phyloP scores from a whole-genome alignment of 2,329 filamentous ascomycete species.

The Teratosphaeria zuluensis region DNA sequence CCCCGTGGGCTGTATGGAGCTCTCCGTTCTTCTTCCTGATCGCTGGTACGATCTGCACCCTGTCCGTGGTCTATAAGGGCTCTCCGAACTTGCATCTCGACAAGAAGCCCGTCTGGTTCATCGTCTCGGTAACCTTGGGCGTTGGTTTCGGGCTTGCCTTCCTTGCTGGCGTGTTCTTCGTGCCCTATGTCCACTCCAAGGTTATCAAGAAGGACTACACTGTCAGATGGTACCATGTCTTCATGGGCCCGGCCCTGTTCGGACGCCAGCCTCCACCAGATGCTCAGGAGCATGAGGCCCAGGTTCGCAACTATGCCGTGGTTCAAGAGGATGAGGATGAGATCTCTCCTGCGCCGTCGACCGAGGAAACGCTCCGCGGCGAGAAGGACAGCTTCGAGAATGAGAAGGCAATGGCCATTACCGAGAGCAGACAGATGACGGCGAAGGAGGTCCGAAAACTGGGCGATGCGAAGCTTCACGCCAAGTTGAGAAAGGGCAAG shows the following conservation, averaged over 20 bases:
- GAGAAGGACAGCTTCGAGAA: constrained; percentile 39
- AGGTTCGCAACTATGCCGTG: constrained; percentile 63
- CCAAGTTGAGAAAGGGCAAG: constrained; percentile 50
- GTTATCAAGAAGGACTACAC: constrained; percentile 24
- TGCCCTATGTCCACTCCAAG: constrained; percentile 24
- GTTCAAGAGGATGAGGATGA: constrained; percentile 50
- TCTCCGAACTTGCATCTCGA: constrained; percentile 36
- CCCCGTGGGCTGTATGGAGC: constrained; percentile 40
- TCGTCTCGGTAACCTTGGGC: constrained; percentile 43
- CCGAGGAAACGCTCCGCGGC: constrained; percentile 22
- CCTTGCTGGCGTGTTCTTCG: constrained; percentile 35
- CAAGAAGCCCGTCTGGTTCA: constrained; percentile 31
- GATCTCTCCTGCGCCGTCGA: constrained; percentile 10
- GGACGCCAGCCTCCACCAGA: constrained; percentile 47
- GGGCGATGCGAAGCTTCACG: constrained; percentile 38
- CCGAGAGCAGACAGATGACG: constrained; percentile 50
- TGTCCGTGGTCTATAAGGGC: constrained; percentile 50
- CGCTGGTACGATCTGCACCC: constrained; percentile 40
- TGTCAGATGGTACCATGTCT: constrained; percentile 25
- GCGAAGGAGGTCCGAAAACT: constrained; percentile 42
- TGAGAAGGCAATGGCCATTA: constrained; percentile 28
- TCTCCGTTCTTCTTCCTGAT: constrained; percentile 42
- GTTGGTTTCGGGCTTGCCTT: constrained; percentile 24
- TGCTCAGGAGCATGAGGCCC: constrained; percentile 38
- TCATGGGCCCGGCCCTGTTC: constrained; percentile 29